Conservation (phyloP, 441 rosid species). For the Eutrema salsugineum region DNA sequence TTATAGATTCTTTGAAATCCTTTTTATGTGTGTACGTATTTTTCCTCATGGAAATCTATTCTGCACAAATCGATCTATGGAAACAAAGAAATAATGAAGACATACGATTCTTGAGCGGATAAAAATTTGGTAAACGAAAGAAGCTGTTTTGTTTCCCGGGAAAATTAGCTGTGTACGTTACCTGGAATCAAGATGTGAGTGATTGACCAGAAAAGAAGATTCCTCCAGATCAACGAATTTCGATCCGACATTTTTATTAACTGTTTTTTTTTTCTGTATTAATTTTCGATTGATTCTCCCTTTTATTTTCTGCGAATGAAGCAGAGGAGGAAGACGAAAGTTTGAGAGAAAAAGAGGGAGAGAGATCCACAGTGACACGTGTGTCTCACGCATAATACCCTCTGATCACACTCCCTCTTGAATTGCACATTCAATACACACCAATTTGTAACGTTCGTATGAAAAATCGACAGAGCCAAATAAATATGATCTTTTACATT, state of each 20-base stretch:
- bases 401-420: background rate
- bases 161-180: conserved; percentile 23
- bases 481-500: background rate
- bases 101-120: background rate
- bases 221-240: conserved; percentile 9
- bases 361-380: conserved; percentile 7
- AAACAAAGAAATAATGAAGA: background rate
- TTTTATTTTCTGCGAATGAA: background rate
- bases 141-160: conserved; percentile 7
- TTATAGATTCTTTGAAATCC: background rate
- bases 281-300: background rate
- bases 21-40: background rate
- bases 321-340: conserved; percentile 21
- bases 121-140: background rate
- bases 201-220: conserved; percentile 31
- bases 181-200: conserved; percentile 55
- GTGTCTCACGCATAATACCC: background rate
- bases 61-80: background rate
- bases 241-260: conserved; percentile 27
- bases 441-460: background rate
- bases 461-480: too few relatives aligned
- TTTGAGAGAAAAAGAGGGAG: background rate
- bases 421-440: background rate
- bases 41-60: background rate
- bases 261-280: background rate